These are phyloP conservation scores for Candolleomyces efflorescens DNA, from an alignment of 768 basidiomycete genomes.

Conservation along the genomic window DNA sequence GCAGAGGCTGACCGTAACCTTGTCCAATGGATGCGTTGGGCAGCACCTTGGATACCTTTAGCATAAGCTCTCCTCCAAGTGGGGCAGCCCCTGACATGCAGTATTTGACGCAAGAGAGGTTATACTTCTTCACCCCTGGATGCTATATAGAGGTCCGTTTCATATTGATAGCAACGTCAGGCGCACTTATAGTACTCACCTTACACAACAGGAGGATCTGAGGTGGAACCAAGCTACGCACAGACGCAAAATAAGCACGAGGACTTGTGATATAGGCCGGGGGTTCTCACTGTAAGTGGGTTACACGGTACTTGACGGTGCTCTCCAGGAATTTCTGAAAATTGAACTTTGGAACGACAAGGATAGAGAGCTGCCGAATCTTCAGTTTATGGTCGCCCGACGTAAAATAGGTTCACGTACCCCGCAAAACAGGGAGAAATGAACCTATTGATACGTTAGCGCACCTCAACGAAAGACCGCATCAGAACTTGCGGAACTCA, in stretches of 20 bases:
- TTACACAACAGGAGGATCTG: conserved; percentile 66
- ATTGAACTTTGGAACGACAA: conserved; percentile 64
- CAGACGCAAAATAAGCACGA: not conserved
- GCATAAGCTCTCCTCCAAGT: conserved; percentile 51
- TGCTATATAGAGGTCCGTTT: conserved; percentile 30
- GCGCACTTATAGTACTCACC: conserved; percentile 26
- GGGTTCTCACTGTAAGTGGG: conserved; percentile 48
- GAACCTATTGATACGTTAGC: conserved; percentile 32
- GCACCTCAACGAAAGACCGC: not conserved
- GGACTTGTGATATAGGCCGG: no score
- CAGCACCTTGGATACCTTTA: conserved; percentile 38
- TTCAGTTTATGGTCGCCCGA: not conserved
- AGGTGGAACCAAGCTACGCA: conserved; percentile 55
- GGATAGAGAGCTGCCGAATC: conserved; percentile 41
- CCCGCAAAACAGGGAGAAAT: conserved; percentile 50
- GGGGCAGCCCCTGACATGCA: conserved; percentile 62
- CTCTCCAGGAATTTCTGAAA: conserved; percentile 52
- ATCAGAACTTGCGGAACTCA: conserved; percentile 24
- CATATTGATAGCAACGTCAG: not conserved
- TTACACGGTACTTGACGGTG: conserved; percentile 49
- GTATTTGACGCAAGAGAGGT: conserved; percentile 49
- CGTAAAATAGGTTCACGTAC: conserved; percentile 24
- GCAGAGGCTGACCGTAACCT: conserved; percentile 45
- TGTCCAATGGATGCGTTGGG: conserved; percentile 63
- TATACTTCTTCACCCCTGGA: conserved; percentile 43